Evolutionary conservation across 441 rosid species (phyloP), one percentile per base, ranked within the genome.

Genomic region (Bocquillonia castaneifolia): DNA sequence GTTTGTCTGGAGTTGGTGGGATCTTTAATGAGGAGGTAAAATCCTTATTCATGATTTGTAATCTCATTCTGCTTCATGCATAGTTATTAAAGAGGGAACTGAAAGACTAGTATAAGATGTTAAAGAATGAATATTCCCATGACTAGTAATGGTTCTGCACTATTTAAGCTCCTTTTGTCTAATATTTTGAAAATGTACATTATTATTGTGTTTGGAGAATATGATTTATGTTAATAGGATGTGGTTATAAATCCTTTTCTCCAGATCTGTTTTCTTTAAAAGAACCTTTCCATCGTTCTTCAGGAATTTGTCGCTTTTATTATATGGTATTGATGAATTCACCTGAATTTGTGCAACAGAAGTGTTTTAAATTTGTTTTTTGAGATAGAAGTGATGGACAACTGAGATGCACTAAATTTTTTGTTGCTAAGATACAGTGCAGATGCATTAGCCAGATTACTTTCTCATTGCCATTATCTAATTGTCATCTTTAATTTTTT

Each of bases 1-100:
- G 99, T 80, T 81, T 94, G 78, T 94, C 99, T 78, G 97, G 99
- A 78, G 99, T 94, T 74, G 97, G 96, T 64, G 96, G 99, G 47
- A 67, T 91, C 84, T 94, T 94, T 83, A 60, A 58, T 57, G 94
- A 84, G 80, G 93, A 90, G 89, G 99, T 93, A 68, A 68, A 74
- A 36, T 26, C 66, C 63, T 56, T 57, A 20, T 48, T 40, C 31
- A 12, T 71, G 63, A 37, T 66, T 63, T 61, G 40, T 63, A 31
- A 13, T 62, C 74, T 65, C 59, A 31, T 66, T 61, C 32, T 63
- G 25, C 39, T 61, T 26, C 36, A 53, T 47, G 18, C 2, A 40
- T 66, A 65, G 37, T 28, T 55, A 25, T 59, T 32, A 15, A 29
- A 6, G 29, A 28, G 42, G 42, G 5, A 67, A 56, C 31, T 42